These are phyloP conservation scores for Malus orientalis DNA, from an alignment of 306 rosid species.

Conservation along the genomic window DNA sequence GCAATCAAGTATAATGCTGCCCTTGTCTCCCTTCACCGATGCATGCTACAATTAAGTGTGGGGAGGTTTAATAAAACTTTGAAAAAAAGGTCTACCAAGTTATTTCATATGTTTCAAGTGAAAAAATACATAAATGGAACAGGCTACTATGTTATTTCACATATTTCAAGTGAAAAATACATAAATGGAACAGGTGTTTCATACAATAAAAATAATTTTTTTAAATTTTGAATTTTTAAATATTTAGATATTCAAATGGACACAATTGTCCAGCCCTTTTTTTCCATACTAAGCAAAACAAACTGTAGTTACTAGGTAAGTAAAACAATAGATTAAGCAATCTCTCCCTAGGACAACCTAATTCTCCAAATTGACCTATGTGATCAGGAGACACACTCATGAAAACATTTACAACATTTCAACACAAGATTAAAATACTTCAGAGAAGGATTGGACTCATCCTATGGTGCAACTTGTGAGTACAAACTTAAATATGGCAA, in stretches of 20 bases:
- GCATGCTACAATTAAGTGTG: background rate
- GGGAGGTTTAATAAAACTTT: background rate
- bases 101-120: background rate
- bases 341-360: background rate
- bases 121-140: background rate
- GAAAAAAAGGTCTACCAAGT: too few relatives aligned
- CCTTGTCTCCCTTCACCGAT: too few relatives aligned
- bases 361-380: background rate
- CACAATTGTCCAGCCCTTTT: background rate
- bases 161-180: background rate
- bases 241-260: background rate
- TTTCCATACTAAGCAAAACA: background rate
- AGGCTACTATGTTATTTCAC: background rate
- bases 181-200: background rate
- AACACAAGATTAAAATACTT: background rate
- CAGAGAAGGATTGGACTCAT: background rate
- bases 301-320: background rate
- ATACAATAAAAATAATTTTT: background rate
- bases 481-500: background rate
- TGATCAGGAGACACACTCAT: background rate
- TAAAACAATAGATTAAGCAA: background rate
- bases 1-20: background rate
- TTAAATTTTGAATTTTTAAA: background rate
- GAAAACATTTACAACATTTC: background rate
- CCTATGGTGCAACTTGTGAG: background rate